Percentiles rank a stretch among this genome's conserved stretches.
phyloP scores from a whole-genome alignment of 225 moss, liverwort and hornwort genomes.

The Climacium dendroides region DNA sequence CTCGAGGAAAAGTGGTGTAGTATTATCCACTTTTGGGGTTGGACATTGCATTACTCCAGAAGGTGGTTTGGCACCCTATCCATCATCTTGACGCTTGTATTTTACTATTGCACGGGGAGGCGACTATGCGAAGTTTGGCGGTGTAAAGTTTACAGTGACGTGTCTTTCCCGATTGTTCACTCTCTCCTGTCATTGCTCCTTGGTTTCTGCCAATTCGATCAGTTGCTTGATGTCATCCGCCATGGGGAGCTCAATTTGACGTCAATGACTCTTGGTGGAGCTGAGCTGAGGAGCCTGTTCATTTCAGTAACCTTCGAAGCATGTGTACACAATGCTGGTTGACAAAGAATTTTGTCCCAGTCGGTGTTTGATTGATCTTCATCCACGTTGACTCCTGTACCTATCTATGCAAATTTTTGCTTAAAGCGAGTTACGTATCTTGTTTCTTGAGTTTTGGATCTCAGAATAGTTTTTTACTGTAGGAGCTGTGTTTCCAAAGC shows the following conservation, averaged over 20 bases:
- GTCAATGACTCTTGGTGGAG: neutral
- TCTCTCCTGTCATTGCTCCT: slow-evolving; percentile 3
- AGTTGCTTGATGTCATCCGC: neutral
- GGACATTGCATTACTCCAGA: neutral
- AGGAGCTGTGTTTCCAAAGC: neutral
- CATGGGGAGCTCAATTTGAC: neutral
- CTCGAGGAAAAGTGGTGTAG: slow-evolving; percentile 12
- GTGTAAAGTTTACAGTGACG: neutral
- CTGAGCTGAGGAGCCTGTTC: neutral
- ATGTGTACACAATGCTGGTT: neutral
- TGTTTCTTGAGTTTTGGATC: neutral
- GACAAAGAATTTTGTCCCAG: neutral
- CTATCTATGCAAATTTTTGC: neutral
- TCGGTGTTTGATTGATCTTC: neutral
- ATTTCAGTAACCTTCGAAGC: neutral
- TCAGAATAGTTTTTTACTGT: neutral
- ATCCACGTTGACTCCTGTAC: neutral
- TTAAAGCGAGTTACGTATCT: neutral
- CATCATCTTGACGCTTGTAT: neutral
- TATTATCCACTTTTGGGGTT: neutral
- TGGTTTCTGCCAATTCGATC: neutral
- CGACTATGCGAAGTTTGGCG: neutral
- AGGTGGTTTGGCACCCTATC: neutral
- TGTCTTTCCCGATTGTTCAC: neutral
- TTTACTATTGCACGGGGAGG: neutral